Conservation (phyloP, 2,329 filamentous ascomycete species). For the Cercospora janseana region DNA sequence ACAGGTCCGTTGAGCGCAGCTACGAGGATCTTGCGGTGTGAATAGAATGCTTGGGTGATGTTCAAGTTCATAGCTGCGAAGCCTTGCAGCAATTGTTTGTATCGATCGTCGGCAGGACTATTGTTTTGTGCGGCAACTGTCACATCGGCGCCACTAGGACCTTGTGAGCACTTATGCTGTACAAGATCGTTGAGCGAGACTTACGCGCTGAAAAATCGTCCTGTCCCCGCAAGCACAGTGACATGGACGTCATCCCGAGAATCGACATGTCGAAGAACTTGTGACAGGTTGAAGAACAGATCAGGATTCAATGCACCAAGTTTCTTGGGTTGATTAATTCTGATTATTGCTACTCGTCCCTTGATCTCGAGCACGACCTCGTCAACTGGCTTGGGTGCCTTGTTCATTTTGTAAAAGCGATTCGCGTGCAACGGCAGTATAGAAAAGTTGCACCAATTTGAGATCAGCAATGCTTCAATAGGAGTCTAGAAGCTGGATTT, state of each 20-base stretch:
- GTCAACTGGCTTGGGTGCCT: conserved; percentile 21
- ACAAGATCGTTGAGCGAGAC: conserved; percentile 29
- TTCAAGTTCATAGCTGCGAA: conserved; percentile 86
- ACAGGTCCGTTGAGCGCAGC: conserved; percentile 89
- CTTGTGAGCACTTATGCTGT: conserved; percentile 15
- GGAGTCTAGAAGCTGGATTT: not conserved
- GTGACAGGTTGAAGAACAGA: conserved; percentile 66
- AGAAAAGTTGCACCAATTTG: too few species aligned
- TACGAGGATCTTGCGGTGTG: conserved; percentile 89
- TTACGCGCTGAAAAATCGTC: conserved; percentile 83
- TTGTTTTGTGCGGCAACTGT: conserved; percentile 45
- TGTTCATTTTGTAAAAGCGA: conserved; percentile 22
- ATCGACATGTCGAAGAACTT: conserved; percentile 73
- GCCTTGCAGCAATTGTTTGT: conserved; percentile 61
- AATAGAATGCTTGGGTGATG: conserved; percentile 85
- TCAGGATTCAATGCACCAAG: conserved; percentile 75
- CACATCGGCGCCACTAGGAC: conserved; percentile 77
- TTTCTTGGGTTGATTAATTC: conserved; percentile 79
- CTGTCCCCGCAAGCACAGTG: conserved; percentile 79
- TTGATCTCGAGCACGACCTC: conserved; percentile 54
- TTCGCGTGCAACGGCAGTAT: too few species aligned
- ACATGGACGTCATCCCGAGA: conserved; percentile 75
- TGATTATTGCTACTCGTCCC: conserved; percentile 76
- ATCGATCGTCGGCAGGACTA: conserved; percentile 41
- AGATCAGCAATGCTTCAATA: too few species aligned